Percentiles rank a stretch among this genome's conserved stretches.
Conservation (phyloP, 495 filamentous ascomycete species). For the Articulospora tetracladia region DNA sequence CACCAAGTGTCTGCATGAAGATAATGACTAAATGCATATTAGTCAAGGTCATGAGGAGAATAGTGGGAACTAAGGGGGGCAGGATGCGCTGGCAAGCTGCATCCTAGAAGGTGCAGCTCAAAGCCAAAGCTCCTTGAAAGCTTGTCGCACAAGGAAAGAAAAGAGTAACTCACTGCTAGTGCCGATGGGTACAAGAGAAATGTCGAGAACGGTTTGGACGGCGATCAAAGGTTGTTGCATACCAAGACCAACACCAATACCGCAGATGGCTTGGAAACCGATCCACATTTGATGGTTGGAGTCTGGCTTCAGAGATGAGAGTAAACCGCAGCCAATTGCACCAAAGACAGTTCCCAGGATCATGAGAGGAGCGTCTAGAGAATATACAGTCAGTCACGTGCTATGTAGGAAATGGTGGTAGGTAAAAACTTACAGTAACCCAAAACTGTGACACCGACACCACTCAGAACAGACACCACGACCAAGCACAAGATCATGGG, state of each 20-base stretch:
- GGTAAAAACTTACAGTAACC: constrained; percentile 31
- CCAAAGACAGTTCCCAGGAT: constrained; percentile 23
- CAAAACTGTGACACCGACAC: constrained; percentile 28
- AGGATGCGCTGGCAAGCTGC: too few relatives aligned
- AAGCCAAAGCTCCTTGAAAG: background rate
- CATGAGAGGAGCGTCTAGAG: constrained; percentile 27
- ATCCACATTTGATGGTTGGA: constrained; percentile 17
- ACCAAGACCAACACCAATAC: constrained; percentile 24
- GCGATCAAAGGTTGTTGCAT: constrained; percentile 28
- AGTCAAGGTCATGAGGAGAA: too few relatives aligned
- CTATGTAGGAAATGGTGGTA: constrained; percentile 26
- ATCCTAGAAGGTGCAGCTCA: too few relatives aligned
- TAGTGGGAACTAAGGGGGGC: too few relatives aligned
- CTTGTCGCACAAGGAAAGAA: constrained; percentile 28
- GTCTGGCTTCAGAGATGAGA: constrained; percentile 13
- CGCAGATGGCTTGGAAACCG: constrained; percentile 21
- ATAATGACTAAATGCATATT: constrained; percentile 5
- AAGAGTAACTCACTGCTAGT: constrained; percentile 1
- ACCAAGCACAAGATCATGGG: constrained; percentile 42
- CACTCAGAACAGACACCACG: constrained; percentile 30
- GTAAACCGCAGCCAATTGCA: constrained; percentile 45
- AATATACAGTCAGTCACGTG: background rate
- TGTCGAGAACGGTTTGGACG: constrained; percentile 21
- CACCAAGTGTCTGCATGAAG: constrained; percentile 43
- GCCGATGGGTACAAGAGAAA: constrained; percentile 18